Conservation (phyloP, 129 eudicot genomes). For the Saposhnikovia divaricata region DNA sequence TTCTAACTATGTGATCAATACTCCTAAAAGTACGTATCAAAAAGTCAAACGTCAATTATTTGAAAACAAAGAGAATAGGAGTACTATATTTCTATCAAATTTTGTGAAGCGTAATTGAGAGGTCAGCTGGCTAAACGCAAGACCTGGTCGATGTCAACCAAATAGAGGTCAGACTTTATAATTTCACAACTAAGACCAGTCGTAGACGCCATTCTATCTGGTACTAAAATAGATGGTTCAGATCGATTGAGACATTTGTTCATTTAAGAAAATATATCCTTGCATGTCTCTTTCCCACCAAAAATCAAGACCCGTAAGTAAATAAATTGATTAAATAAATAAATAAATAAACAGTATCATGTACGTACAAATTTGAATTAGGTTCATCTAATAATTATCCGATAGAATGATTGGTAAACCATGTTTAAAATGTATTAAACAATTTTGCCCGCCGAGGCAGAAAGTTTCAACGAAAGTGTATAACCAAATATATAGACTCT, state of each 20-base stretch:
- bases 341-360: not conserved
- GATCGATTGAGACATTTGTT: not conserved
- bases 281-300: not conserved
- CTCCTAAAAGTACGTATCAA: too few species aligned
- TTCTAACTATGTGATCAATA: too few species aligned
- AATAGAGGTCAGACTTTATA: not conserved
- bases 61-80: too few species aligned
- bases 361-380: not conserved
- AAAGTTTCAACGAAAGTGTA: constrained; percentile 3
- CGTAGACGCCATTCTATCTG: not conserved
- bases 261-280: not conserved
- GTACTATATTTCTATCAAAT: too few species aligned
- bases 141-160: constrained; percentile 3
- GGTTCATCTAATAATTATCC: not conserved
- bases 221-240: not conserved
- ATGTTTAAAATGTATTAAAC: constrained; percentile 2
- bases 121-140: not conserved
- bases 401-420: not conserved
- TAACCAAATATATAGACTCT: not conserved
- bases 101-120: not conserved
- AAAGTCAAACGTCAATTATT: too few species aligned
- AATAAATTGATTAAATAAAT: not conserved
- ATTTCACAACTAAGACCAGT: not conserved
- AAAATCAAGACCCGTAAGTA: not conserved
- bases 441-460: not conserved